Conservation (phyloP, 176 grass and related monocot species). For the Aegilops umbellulata region DNA sequence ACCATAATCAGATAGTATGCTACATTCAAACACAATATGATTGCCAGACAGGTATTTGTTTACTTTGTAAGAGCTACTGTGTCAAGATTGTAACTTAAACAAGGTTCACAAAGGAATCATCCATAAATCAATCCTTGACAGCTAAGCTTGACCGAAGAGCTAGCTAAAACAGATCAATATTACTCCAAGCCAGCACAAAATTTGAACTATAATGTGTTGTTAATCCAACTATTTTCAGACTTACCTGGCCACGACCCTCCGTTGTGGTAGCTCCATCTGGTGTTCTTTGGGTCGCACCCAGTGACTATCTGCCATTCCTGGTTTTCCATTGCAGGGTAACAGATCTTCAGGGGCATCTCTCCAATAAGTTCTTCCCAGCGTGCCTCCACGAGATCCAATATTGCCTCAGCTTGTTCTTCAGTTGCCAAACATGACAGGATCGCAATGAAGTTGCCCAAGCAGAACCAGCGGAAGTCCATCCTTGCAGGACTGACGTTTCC, state of each 20-base stretch:
- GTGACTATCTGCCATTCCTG: slow-evolving; percentile 75
- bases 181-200: background rate
- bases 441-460: slow-evolving; percentile 74
- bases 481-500: slow-evolving; percentile 75
- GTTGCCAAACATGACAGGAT: slow-evolving; percentile 70
- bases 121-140: background rate
- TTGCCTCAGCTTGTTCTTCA: slow-evolving; percentile 58
- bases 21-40: background rate
- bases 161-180: background rate
- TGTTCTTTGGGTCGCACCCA: slow-evolving; percentile 79
- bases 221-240: background rate
- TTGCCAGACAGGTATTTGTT: background rate
- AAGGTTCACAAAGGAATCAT: slow-evolving; percentile 9
- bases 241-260: slow-evolving; percentile 85
- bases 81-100: background rate
- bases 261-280: slow-evolving; percentile 83
- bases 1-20: background rate
- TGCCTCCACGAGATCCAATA: slow-evolving; percentile 74
- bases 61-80: background rate
- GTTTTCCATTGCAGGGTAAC: slow-evolving; percentile 75
- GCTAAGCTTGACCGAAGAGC: background rate
- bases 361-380: slow-evolving; percentile 71
- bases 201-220: background rate
- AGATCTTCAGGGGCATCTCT: slow-evolving; percentile 75
- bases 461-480: slow-evolving; percentile 92